Evolutionary conservation across 768 basidiomycete genomes (phyloP).

Genomic region (Boletus sensibilis): DNA sequence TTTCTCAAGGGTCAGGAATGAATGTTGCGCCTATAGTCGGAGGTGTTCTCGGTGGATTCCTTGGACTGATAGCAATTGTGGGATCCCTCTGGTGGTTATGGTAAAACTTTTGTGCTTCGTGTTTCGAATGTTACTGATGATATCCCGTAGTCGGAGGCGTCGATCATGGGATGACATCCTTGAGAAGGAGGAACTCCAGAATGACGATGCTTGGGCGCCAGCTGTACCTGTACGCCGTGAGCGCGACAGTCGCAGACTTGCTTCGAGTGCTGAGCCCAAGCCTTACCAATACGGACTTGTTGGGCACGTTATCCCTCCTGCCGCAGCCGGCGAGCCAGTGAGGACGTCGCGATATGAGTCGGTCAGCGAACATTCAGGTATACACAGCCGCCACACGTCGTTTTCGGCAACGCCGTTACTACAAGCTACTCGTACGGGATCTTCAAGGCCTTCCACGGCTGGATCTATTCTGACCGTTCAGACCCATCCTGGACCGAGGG

Average conservation of each 20-base stretch:
- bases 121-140: conserved; percentile 7
- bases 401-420: conserved; percentile 26
- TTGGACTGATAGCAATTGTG: conserved; percentile 47
- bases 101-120: conserved; percentile 33
- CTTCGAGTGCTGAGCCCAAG: conserved; percentile 41
- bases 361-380: conserved; percentile 20
- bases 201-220: conserved; percentile 25
- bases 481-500: conserved; percentile 11
- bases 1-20: conserved; percentile 21
- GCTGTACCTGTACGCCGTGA: conserved; percentile 18
- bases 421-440: conserved; percentile 10
- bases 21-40: conserved; percentile 51
- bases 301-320: conserved; percentile 39
- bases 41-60: conserved; percentile 53
- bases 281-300: conserved; percentile 67
- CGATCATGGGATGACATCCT: conserved; percentile 52
- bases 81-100: conserved; percentile 49
- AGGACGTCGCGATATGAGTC: conserved; percentile 35
- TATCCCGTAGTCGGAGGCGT: conserved; percentile 40
- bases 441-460: conserved; percentile 45
- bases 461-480: conserved; percentile 40
- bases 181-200: conserved; percentile 38
- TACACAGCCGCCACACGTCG: conserved; percentile 27
- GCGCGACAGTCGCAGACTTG: conserved; percentile 29
- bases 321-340: conserved; percentile 30